Evolutionary conservation across 1,284 basidiomycete species (phyloP).

Genomic region (Cutaneotrichosporon mucoides): DNA sequence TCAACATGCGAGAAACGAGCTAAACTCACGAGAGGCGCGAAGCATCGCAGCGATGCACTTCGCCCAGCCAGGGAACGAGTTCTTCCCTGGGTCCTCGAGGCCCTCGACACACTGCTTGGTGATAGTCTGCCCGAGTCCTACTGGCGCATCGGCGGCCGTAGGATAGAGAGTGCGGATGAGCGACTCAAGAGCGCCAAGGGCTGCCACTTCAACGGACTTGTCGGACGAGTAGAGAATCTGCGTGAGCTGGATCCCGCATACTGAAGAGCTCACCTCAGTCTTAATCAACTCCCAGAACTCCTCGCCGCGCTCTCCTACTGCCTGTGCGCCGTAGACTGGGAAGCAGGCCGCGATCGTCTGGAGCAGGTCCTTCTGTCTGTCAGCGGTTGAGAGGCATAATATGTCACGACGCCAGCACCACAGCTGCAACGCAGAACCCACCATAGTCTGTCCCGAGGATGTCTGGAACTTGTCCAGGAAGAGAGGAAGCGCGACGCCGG

Average conservation of each 20-base stretch:
- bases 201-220: conserved; percentile 63
- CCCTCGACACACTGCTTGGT: conserved; percentile 74
- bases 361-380: conserved; percentile 68
- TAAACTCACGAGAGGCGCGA: conserved; percentile 64
- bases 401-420: neutral
- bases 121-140: conserved; percentile 64
- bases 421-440: conserved; percentile 36
- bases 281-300: conserved; percentile 84
- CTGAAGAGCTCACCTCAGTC: conserved; percentile 61
- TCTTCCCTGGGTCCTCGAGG: conserved; percentile 84
- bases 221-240: conserved; percentile 91
- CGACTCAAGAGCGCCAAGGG: conserved; percentile 64
- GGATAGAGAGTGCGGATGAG: conserved; percentile 70
- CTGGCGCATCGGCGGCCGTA: conserved; percentile 43
- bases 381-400: neutral
- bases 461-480: conserved; percentile 90
- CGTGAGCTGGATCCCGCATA: neutral
- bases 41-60: conserved; percentile 74
- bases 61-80: conserved; percentile 75
- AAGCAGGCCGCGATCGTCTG: conserved; percentile 69
- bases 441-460: conserved; percentile 79
- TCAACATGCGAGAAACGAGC: neutral
- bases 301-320: conserved; percentile 61
- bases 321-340: conserved; percentile 69
- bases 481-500: conserved; percentile 75